Evolutionary conservation across 768 basidiomycete genomes (phyloP).

Genomic region (Boletus rex-veris): DNA sequence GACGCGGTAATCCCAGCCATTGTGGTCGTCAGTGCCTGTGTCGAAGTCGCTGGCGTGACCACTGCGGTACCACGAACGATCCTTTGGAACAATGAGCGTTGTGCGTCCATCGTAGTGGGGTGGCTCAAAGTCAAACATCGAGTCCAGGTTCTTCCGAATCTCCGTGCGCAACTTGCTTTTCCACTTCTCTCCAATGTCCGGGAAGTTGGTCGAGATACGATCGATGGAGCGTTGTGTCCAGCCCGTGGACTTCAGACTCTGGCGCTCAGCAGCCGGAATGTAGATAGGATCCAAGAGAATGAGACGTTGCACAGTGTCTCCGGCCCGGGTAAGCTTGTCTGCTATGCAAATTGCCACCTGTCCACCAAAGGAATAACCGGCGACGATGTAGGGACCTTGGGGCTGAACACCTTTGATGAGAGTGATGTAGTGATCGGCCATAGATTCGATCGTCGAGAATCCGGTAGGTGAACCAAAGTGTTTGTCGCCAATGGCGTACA

Average conservation of each 20-base stretch:
- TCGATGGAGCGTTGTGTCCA: conserved; percentile 31
- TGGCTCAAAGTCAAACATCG: conserved; percentile 32
- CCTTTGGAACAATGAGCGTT: conserved; percentile 29
- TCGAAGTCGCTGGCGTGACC: conserved; percentile 29
- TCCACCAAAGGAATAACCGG: conserved; percentile 30
- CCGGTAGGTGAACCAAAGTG: conserved; percentile 30
- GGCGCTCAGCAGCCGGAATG: conserved; percentile 26
- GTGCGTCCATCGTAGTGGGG: conserved; percentile 22
- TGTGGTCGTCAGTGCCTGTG: conserved; percentile 30
- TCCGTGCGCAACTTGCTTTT: conserved; percentile 28
- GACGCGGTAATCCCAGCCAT: conserved; percentile 29
- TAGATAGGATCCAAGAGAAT: conserved; percentile 31
- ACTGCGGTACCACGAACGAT: conserved; percentile 32
- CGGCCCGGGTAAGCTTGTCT: conserved; percentile 21
- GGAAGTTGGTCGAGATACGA: conserved; percentile 30
- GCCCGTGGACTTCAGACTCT: conserved; percentile 29
- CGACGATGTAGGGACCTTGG: conserved; percentile 25
- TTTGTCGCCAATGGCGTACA: conserved; percentile 33
- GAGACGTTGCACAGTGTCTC: conserved; percentile 24
- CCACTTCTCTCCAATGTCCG: conserved; percentile 32
- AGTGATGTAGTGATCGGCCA: conserved; percentile 32
- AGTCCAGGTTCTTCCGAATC: conserved; percentile 32
- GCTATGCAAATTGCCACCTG: conserved; percentile 29
- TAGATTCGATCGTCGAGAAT: conserved; percentile 28
- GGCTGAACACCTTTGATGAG: conserved; percentile 27